Evolutionary conservation across 2,329 filamentous ascomycete species (phyloP), one percentile per base, ranked within the genome.

Genomic region (Triangularia setosa): DNA sequence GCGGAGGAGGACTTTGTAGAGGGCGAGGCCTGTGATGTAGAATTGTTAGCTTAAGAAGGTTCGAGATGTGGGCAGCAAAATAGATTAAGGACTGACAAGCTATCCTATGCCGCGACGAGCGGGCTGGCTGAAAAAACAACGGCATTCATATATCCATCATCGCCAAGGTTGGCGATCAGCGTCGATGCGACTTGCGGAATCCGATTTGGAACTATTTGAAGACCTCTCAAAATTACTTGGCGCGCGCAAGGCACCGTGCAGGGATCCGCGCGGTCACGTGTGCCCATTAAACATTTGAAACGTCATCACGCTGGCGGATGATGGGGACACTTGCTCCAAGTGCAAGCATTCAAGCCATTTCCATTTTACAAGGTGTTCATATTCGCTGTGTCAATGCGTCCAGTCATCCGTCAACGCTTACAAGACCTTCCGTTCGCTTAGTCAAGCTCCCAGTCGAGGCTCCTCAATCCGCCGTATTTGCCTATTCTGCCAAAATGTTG

Each of bases 1-100:
- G 67, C 81, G 81, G 60, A 92, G 77, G 62, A 94, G 84, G 35
- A 89, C 87, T 67, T 88, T 84, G 77, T 89, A 93, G 58, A 94
- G 85, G 59, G 90, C 88, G 67, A 91, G 82, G 73, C 86, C 88
- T 89, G 69, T 21, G 23, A 25, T 12, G 23, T 9, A 9, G 40
- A 33, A 23, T 54, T n/a, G 28, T 64, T 35, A 66, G 33, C 58
- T 21, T 63, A 58, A 33, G 60, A 18, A 4, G 9, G 23, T 25
- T 48, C 9, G 12, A 28, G 30, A 1, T n/a, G 54, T 56, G 65
- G 35, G n/a, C 11, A 23, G 12, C 12, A 23, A 40, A 30, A n/a
- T n/a, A n/a, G n/a, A n/a, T n/a, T n/a, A 24, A 33, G 40, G 8
- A 23, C 9, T 59, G 72, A 81, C 79, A 84, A 72, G 84, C 84